Conservation (phyloP, 1,284 basidiomycete species). For the Apiotrichum montevideense region DNA sequence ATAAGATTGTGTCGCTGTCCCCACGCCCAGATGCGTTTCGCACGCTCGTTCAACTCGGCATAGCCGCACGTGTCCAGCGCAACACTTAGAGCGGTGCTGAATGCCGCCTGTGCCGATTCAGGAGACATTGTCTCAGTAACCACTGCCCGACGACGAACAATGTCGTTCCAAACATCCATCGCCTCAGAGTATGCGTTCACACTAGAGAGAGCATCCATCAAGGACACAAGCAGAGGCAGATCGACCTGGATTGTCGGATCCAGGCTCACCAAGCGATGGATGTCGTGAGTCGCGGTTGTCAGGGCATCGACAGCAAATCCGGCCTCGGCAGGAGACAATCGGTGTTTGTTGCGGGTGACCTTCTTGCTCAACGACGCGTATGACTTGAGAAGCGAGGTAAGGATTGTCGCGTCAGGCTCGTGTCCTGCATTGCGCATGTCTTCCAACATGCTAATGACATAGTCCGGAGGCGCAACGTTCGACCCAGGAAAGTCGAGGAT, state of each 20-base stretch:
- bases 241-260: conserved; percentile 71
- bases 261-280: conserved; percentile 71
- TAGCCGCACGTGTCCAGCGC: conserved; percentile 76
- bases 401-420: conserved; percentile 57
- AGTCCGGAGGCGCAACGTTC: conserved; percentile 53
- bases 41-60: conserved; percentile 53
- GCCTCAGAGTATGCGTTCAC: conserved; percentile 64
- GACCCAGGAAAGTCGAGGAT: conserved; percentile 51
- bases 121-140: background rate
- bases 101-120: conserved; percentile 43
- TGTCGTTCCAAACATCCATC: conserved; percentile 71
- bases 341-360: background rate
- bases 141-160: conserved; percentile 51
- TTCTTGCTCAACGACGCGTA: conserved; percentile 32
- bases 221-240: conserved; percentile 35
- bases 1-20: conserved; percentile 53
- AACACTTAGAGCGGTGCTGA: conserved; percentile 67
- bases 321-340: background rate
- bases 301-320: conserved; percentile 19
- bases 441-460: conserved; percentile 68
- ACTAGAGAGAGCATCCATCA: conserved; percentile 67
- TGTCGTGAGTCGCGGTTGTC: conserved; percentile 53
- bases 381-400: conserved; percentile 62
- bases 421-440: conserved; percentile 72
- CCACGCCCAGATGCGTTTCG: conserved; percentile 53